phyloP scores from a whole-genome alignment of 768 basidiomycete genomes.

The Suillus plorans region DNA sequence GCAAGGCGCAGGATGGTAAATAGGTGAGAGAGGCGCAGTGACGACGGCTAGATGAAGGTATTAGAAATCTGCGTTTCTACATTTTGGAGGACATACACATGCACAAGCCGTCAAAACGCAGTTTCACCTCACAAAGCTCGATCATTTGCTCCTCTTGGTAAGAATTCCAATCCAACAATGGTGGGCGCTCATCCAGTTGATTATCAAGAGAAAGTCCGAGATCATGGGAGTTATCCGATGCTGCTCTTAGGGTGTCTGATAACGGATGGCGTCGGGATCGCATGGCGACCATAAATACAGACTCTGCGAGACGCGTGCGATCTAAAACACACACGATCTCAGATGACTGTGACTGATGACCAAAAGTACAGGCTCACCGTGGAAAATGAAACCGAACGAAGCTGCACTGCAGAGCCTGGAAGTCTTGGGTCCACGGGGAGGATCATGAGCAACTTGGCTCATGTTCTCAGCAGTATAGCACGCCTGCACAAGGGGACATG shows the following conservation, averaged over 20 bases:
- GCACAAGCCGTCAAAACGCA: conserved; percentile 44
- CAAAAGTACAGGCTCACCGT: conserved; percentile 39
- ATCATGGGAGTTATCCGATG: conserved; percentile 41
- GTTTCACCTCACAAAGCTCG: conserved; percentile 58
- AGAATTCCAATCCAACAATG: conserved; percentile 45
- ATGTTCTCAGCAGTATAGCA: conserved; percentile 36
- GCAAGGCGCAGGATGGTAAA: conserved; percentile 36
- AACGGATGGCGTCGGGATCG: conserved; percentile 53
- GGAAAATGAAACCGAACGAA: conserved; percentile 58
- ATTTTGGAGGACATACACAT: conserved; percentile 39
- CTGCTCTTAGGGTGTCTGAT: conserved; percentile 26
- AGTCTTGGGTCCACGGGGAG: conserved; percentile 35
- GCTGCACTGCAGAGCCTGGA: conserved; percentile 54
- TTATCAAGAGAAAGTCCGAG: conserved; percentile 32
- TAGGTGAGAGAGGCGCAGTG: conserved; percentile 44
- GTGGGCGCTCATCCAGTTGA: conserved; percentile 22
- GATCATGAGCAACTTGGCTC: conserved; percentile 29
- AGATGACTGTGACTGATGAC: background rate
- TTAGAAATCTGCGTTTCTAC: background rate
- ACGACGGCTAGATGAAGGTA: conserved; percentile 34
- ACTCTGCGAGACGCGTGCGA: conserved; percentile 37
- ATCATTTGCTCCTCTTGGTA: conserved; percentile 62
- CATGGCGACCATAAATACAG: conserved; percentile 61
- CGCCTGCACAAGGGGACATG: conserved; percentile 47
- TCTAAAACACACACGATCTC: conserved; percentile 4